Percentiles rank a stretch among this genome's conserved stretches.
Conservation (phyloP, 768 basidiomycete genomes). For the Lentinula lateritia region DNA sequence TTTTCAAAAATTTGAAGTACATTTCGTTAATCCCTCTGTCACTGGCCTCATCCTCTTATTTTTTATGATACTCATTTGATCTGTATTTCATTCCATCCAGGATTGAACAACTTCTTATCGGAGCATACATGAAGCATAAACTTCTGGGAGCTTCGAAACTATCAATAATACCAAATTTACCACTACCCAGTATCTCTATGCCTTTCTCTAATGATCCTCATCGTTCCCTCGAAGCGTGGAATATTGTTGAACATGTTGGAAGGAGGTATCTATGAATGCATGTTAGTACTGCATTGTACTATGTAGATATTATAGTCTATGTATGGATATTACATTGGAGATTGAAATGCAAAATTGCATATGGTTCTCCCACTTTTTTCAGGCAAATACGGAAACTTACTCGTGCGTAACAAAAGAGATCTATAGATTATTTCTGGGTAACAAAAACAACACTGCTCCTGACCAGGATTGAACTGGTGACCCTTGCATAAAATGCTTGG, state of each 20-base stretch:
- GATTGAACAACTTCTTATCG: conserved; percentile 2
- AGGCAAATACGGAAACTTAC: too few relatives aligned
- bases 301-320: too few relatives aligned
- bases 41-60: too few relatives aligned
- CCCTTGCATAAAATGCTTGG: not conserved
- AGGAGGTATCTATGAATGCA: not conserved
- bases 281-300: too few relatives aligned
- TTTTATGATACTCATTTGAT: too few relatives aligned
- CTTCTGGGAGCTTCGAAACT: not conserved
- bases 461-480: not conserved
- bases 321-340: too few relatives aligned
- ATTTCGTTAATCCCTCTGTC: too few relatives aligned
- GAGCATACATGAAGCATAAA: not conserved
- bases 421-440: too few relatives aligned
- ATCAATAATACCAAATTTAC: not conserved
- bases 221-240: not conserved
- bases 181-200: not conserved
- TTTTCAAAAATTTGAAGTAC: not conserved
- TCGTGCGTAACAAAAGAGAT: too few relatives aligned
- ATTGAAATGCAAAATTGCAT: too few relatives aligned
- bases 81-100: not conserved
- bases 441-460: not conserved
- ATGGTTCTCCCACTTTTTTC: too few relatives aligned
- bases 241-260: conserved; percentile 1
- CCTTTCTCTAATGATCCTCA: not conserved